These are phyloP conservation scores for Mycena indigotica DNA, from an alignment of 768 basidiomycete genomes.

Conservation along the genomic window DNA sequence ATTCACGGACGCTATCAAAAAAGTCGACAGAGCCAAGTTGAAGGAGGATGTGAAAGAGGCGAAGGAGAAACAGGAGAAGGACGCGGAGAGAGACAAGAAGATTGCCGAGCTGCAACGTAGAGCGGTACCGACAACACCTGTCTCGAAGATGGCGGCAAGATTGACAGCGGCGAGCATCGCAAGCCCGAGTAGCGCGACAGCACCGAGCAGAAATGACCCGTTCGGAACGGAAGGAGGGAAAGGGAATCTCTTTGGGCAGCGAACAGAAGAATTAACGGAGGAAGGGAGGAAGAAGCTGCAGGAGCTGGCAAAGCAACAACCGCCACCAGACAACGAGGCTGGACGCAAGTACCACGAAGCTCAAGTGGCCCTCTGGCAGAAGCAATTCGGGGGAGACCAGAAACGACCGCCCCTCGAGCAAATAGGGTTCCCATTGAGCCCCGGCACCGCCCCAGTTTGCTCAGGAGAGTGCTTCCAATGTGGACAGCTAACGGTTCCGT, in stretches of 20 bases:
- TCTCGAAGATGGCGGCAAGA: background rate
- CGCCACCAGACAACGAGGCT: background rate
- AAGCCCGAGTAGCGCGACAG: background rate
- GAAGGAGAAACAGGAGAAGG: background rate
- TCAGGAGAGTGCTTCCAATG: constrained; percentile 19
- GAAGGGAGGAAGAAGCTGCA: constrained; percentile 2
- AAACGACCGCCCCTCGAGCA: background rate
- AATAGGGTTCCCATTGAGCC: constrained; percentile 14
- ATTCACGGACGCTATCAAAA: constrained; percentile 1
- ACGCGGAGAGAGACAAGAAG: background rate
- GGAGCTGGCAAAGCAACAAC: background rate
- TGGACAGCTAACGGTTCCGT: constrained; percentile 3
- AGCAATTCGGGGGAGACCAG: background rate
- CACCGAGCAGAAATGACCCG: background rate
- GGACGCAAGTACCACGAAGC: background rate
- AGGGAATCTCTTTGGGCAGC: background rate
- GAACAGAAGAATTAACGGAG: background rate
- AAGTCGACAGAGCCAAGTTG: background rate
- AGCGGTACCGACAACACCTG: background rate
- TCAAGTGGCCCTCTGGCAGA: background rate
- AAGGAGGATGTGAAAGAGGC: constrained; percentile 3
- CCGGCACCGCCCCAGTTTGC: background rate
- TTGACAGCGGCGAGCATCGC: background rate
- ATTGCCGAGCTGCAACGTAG: background rate
- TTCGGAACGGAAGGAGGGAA: background rate